Percentiles rank a stretch among this genome's conserved stretches.
These are phyloP conservation scores for Triticum monococcum DNA, from an alignment of 176 grass and related monocot species.

Conservation along the genomic window DNA sequence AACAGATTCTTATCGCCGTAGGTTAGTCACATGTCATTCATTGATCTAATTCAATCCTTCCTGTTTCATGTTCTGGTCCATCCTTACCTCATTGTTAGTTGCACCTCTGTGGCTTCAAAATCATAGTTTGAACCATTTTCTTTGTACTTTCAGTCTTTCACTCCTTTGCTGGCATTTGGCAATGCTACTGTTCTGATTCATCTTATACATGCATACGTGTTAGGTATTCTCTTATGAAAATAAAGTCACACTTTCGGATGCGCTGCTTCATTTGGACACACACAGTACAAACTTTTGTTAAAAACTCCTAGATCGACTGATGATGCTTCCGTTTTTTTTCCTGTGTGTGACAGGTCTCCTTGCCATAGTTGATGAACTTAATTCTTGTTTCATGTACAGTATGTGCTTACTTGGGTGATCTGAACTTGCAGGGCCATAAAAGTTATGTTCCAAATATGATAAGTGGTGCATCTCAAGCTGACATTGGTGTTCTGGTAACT, in stretches of 20 bases:
- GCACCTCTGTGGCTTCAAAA: background rate
- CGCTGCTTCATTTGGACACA: background rate
- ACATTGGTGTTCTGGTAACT: slow-evolving; percentile 90
- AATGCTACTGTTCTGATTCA: background rate
- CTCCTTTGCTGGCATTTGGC: background rate
- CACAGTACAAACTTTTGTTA: background rate
- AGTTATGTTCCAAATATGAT: slow-evolving; percentile 99
- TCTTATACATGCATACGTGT: background rate
- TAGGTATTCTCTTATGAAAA: background rate
- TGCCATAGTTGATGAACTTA: background rate
- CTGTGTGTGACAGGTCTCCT: background rate
- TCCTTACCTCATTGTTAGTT: background rate
- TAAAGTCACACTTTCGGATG: background rate
- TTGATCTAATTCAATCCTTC: background rate
- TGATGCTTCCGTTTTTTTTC: slow-evolving; percentile 15
- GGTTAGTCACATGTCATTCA: background rate
- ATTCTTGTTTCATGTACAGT: background rate
- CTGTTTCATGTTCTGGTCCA: background rate
- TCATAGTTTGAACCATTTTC: background rate
- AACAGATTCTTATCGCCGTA: background rate
- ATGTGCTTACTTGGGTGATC: slow-evolving; percentile 34
- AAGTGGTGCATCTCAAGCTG: slow-evolving; percentile 95
- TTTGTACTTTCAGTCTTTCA: background rate
- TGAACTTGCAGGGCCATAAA: slow-evolving; percentile 85
- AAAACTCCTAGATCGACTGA: background rate